These are phyloP conservation scores for Pseudogymnoascus sp. DNA, from an alignment of 2,329 filamentous ascomycete species.

Conservation along the genomic window DNA sequence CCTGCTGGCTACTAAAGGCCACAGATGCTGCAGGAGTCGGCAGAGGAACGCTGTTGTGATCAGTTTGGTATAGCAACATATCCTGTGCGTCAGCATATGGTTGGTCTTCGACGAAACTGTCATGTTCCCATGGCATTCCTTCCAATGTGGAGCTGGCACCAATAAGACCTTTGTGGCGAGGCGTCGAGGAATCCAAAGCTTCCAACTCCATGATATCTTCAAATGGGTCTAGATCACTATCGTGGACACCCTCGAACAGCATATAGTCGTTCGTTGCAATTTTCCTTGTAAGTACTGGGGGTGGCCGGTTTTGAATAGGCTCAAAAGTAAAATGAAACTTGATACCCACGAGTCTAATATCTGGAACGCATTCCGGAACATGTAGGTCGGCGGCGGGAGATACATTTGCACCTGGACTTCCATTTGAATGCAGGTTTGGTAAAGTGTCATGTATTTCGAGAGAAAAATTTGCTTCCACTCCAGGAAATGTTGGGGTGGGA, in stretches of 20 bases:
- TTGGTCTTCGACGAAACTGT: background rate
- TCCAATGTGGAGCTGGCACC: background rate
- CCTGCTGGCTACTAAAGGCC: background rate
- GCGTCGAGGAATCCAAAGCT: background rate
- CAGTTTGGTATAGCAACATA: conserved; percentile 17
- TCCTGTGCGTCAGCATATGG: conserved; percentile 9
- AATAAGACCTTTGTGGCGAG: background rate
- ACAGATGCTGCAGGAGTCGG: background rate
- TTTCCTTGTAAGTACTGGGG: background rate
- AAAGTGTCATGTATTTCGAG: conserved; percentile 19
- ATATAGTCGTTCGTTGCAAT: background rate
- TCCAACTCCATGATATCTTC: background rate
- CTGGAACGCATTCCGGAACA: conserved; percentile 17
- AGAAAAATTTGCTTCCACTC: conserved; percentile 12
- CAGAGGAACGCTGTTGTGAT: conserved; percentile 13
- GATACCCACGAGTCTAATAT: conserved; percentile 18
- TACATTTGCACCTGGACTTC: conserved; percentile 1
- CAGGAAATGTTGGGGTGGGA: background rate
- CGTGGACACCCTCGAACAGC: background rate
- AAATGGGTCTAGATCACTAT: background rate
- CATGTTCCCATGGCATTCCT: background rate
- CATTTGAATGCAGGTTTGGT: background rate
- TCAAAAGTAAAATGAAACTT: conserved; percentile 20
- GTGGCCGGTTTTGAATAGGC: background rate
- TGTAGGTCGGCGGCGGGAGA: conserved; percentile 14